Evolutionary conservation across 2,329 filamentous ascomycete species (phyloP).

Genomic region (Colletotrichum australisinense): DNA sequence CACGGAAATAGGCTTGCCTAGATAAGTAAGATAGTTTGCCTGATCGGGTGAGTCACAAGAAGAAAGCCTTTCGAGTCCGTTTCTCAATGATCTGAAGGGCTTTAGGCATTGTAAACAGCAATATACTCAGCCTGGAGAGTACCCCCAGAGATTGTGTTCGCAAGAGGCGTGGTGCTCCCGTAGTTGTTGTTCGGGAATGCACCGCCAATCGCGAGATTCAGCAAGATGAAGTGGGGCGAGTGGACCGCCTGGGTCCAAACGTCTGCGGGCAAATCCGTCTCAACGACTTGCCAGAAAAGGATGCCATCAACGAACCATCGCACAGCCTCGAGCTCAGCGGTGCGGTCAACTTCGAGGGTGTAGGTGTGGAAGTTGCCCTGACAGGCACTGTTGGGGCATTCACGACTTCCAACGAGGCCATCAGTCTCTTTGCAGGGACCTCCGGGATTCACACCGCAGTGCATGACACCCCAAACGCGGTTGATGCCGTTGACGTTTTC

Average conservation of each 20-base stretch:
- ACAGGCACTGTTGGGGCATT: constrained; percentile 36
- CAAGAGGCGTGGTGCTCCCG: constrained; percentile 22
- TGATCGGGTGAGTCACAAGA: not conserved
- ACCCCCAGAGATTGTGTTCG: constrained; percentile 34
- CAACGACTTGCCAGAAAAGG: constrained; percentile 41
- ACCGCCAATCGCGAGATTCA: constrained; percentile 55
- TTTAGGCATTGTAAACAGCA: constrained; percentile 36
- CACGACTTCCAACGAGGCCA: constrained; percentile 42
- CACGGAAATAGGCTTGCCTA: too few relatives aligned
- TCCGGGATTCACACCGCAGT: constrained; percentile 54
- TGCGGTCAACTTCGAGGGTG: constrained; percentile 47
- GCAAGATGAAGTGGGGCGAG: constrained; percentile 47
- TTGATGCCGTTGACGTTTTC: constrained; percentile 54
- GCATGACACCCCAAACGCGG: constrained; percentile 50
- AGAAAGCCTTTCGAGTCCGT: not conserved
- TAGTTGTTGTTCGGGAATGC: constrained; percentile 44
- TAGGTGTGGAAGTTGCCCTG: constrained; percentile 48
- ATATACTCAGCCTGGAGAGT: constrained; percentile 37
- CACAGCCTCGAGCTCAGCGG: constrained; percentile 45
- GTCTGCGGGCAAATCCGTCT: constrained; percentile 41
- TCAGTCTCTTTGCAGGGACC: constrained; percentile 55
- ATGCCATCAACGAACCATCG: constrained; percentile 49
- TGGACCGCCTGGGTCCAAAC: constrained; percentile 47
- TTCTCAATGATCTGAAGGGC: too few relatives aligned
- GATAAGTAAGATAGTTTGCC: too few relatives aligned